Evolutionary conservation across 2,329 filamentous ascomycete species (phyloP).

Genomic region (Colletotrichum sp.): DNA sequence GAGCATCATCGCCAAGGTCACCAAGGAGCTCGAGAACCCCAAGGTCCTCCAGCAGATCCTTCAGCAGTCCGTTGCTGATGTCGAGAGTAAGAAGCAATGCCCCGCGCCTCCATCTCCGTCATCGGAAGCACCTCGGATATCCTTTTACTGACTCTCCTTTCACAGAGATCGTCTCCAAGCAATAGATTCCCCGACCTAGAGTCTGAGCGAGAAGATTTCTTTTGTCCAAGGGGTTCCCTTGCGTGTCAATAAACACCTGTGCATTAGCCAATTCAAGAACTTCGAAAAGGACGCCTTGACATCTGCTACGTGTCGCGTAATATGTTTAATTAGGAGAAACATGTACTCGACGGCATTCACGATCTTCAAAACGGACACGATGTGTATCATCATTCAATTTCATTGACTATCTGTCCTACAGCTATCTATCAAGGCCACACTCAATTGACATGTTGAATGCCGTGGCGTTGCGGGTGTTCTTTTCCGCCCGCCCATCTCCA

Average conservation of each 20-base stretch:
- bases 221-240: conserved; percentile 50
- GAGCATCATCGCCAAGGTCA: conserved; percentile 93
- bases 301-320: conserved; percentile 2
- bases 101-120: neutral
- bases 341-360: neutral
- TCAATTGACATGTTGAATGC: conserved; percentile 1
- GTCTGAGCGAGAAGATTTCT: conserved; percentile 43
- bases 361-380: neutral
- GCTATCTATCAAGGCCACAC: neutral
- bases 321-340: conserved; percentile 10
- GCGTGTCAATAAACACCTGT: conserved; percentile 65
- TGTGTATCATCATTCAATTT: neutral
- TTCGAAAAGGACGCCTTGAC: conserved; percentile 9
- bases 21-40: conserved; percentile 98
- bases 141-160: conserved; percentile 35
- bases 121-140: neutral
- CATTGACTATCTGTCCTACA: neutral
- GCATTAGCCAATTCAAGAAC: conserved; percentile 61
- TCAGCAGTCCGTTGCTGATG: conserved; percentile 92
- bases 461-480: neutral
- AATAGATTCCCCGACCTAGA: conserved; percentile 53
- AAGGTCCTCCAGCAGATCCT: conserved; percentile 97
- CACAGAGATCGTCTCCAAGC: conserved; percentile 68
- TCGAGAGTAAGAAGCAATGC: conserved; percentile 75
- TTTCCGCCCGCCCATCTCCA: neutral